Conservation (phyloP, 192 early-diverging fungal genomes). For the Backusella macrospora region DNA sequence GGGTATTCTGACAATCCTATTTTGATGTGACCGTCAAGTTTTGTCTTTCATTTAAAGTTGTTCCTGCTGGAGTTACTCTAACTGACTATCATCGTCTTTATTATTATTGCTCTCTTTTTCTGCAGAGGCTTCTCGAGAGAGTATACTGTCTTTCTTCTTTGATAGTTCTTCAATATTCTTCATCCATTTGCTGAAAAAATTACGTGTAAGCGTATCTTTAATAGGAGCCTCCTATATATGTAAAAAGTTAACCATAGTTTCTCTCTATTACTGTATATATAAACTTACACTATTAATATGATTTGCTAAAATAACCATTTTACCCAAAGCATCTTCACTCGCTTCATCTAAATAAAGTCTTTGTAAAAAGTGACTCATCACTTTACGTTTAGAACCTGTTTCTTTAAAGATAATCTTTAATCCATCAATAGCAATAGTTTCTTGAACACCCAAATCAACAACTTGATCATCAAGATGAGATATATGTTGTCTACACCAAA, state of each 20-base stretch:
- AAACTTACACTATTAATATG: conserved; percentile 49
- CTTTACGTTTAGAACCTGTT: conserved; percentile 49
- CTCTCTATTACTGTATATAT: background rate
- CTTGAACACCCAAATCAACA: conserved; percentile 55
- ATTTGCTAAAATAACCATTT: conserved; percentile 41
- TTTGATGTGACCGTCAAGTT: background rate
- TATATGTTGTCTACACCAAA: conserved; percentile 23
- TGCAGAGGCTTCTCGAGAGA: background rate
- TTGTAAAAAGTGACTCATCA: conserved; percentile 63
- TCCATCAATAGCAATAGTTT: conserved; percentile 64
- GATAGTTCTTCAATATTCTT: background rate
- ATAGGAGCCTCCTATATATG: conserved; percentile 17
- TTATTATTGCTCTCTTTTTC: background rate
- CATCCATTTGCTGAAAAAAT: background rate
- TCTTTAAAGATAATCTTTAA: conserved; percentile 57
- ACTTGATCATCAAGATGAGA: conserved; percentile 31
- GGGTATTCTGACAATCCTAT: too few relatives aligned
- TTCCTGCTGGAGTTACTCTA: background rate
- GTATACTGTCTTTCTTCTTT: background rate
- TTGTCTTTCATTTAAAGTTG: background rate
- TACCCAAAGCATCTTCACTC: conserved; percentile 42
- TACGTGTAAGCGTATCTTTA: conserved; percentile 15
- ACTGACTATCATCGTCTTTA: background rate
- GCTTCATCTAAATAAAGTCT: conserved; percentile 56
- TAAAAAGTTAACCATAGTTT: background rate